phyloP scores from a whole-genome alignment of 2,329 filamentous ascomycete species.

The Coniochaeta pulveracea region DNA sequence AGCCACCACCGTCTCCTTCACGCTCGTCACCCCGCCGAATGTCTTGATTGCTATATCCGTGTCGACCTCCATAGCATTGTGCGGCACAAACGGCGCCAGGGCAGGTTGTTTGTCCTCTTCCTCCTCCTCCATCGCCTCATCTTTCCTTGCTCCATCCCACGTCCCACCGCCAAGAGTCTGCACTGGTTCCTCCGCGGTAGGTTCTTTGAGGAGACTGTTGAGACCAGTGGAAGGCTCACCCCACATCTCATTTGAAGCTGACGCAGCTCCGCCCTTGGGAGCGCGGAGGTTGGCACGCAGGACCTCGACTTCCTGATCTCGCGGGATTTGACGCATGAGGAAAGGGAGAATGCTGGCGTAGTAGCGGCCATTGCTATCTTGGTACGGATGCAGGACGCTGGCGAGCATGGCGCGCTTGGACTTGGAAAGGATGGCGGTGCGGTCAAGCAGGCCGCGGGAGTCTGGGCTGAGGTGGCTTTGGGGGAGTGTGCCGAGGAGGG shows the following conservation, averaged over 20 bases:
- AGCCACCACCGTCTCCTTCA: neutral
- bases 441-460: slow-evolving; percentile 65
- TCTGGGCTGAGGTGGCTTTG: slow-evolving; percentile 58
- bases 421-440: slow-evolving; percentile 62
- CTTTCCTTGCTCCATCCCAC: too few species aligned
- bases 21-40: neutral
- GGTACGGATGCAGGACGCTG: slow-evolving; percentile 69
- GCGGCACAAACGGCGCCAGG: slow-evolving; percentile 2
- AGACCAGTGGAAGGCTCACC: slow-evolving; percentile 20
- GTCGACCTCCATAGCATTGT: too few species aligned
- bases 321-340: slow-evolving; percentile 53
- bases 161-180: too few species aligned
- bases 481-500: slow-evolving; percentile 51
- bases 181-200: slow-evolving; percentile 9
- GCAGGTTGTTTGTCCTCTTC: neutral
- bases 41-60: too few species aligned
- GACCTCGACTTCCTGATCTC: slow-evolving; percentile 58
- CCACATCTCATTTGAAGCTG: slow-evolving; percentile 5
- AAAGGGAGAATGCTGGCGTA: slow-evolving; percentile 73
- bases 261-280: slow-evolving; percentile 4
- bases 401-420: slow-evolving; percentile 66
- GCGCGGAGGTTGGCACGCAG: slow-evolving; percentile 49
- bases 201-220: slow-evolving; percentile 14
- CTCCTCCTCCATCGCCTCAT: slow-evolving; percentile 3
- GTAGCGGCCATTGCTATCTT: slow-evolving; percentile 49